These are phyloP conservation scores for Gossypium herbaceum DNA, from an alignment of 345 rosid species.

Conservation along the genomic window DNA sequence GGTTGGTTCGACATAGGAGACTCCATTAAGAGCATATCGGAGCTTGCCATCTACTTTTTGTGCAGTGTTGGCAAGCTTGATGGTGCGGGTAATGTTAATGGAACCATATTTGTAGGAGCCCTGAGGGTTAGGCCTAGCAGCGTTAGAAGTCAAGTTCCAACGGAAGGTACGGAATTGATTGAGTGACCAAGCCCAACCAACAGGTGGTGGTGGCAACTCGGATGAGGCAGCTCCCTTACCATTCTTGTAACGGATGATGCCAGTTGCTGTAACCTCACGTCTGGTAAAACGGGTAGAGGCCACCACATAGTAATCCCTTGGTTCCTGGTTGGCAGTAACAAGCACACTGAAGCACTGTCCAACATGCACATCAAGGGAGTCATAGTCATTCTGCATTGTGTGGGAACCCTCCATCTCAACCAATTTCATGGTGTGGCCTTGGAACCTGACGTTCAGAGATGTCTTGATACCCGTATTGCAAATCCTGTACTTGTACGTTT, in stretches of 20 bases:
- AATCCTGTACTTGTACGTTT: no score
- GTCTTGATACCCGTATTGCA: no score
- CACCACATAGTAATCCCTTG: conserved; percentile 54
- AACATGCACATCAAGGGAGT: no score
- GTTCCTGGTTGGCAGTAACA: conserved; percentile 51
- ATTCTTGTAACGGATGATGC: conserved; percentile 46
- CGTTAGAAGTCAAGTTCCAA: conserved; percentile 78
- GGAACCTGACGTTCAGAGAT: no score
- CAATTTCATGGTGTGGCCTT: no score
- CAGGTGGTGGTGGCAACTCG: conserved; percentile 45
- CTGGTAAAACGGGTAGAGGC: conserved; percentile 61
- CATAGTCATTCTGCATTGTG: no score
- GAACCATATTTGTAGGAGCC: conserved; percentile 77
- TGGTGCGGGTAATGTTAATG: conserved; percentile 66
- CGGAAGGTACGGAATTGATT: conserved; percentile 71
- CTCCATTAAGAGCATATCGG: conserved; percentile 60
- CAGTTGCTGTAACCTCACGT: conserved; percentile 31
- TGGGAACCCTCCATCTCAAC: no score
- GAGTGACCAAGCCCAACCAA: conserved; percentile 70
- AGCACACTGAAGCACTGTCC: conserved; percentile 19
- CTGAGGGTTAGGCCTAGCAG: conserved; percentile 1
- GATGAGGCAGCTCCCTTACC: conserved; percentile 35
- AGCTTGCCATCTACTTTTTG: conserved; percentile 39
- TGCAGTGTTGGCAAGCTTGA: conserved; percentile 50
- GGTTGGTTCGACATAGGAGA: conserved; percentile 45